Percentiles rank a stretch among this genome's conserved stretches.
phyloP scores from a whole-genome alignment of 306 rosid genomes.

The Dalbergia cultrata region DNA sequence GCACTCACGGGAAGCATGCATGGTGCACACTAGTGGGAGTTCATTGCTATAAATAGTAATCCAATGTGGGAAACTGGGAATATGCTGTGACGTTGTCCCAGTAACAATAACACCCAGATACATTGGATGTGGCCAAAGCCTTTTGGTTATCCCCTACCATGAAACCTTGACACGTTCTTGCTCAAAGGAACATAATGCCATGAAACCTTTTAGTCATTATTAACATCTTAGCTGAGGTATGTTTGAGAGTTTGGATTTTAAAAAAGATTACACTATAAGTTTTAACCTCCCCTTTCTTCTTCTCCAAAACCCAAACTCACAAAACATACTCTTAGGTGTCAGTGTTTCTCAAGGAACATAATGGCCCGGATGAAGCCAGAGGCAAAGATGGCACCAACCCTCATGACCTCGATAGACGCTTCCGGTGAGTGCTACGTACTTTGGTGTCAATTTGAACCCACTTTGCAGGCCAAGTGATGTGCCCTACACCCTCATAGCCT shows the following conservation, averaged over 20 bases:
- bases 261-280: no score
- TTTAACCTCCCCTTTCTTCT: no score
- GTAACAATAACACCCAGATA: conserved; percentile 96
- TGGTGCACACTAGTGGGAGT: conserved; percentile 90
- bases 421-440: conserved; percentile 92
- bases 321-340: conserved; percentile 47
- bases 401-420: conserved; percentile 51
- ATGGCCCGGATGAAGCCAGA: conserved; percentile 85
- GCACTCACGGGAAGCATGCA: conserved; percentile 93
- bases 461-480: conserved; percentile 76
- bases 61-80: conserved; percentile 65
- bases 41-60: conserved; percentile 78
- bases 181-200: conserved; percentile 42
- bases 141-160: conserved; percentile 82
- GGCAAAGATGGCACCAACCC: conserved; percentile 81
- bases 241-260: conserved; percentile 64
- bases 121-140: conserved; percentile 89
- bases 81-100: conserved; percentile 94
- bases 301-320: no score
- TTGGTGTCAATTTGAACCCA: conserved; percentile 74
- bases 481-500: conserved; percentile 84
- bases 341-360: conserved; percentile 77
- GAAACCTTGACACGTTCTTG: conserved; percentile 60
- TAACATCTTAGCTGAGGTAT: background rate
- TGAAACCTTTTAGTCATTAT: no score